phyloP scores from a whole-genome alignment of 805 yeast genomes.

The Barnettozyma salicaria region DNA sequence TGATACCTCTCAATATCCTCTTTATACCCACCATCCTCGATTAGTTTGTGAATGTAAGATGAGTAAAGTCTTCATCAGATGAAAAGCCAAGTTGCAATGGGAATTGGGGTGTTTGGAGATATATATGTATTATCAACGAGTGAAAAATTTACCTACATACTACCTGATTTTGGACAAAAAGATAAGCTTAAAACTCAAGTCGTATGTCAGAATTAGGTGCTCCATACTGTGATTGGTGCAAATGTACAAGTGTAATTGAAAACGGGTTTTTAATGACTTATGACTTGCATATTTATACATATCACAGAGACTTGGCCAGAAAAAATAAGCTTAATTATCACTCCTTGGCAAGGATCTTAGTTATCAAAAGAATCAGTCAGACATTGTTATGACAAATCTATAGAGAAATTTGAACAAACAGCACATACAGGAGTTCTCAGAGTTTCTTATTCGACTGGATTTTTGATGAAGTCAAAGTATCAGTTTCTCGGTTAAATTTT shows the following conservation, averaged over 20 bases:
- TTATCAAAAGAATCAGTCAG: background rate
- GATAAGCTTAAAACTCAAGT: too few species aligned
- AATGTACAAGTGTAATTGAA: too few species aligned
- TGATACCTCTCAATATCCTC: conserved; percentile 4
- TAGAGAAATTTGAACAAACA: too few species aligned
- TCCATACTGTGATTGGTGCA: too few species aligned
- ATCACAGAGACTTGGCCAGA: background rate
- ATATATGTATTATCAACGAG: too few species aligned
- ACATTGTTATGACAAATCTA: background rate
- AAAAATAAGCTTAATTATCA: background rate
- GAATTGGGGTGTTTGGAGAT: conserved; percentile 1
- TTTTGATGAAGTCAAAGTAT: too few species aligned
- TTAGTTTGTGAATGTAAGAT: background rate
- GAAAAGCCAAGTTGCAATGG: background rate
- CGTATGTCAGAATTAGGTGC: too few species aligned
- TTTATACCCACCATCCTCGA: conserved; percentile 9
- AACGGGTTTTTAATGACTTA: background rate
- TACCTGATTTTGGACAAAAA: too few species aligned
- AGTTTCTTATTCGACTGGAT: too few species aligned
- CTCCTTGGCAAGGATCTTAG: background rate
- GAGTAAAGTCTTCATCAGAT: background rate
- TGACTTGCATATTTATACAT: background rate
- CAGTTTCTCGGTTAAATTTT: too few species aligned
- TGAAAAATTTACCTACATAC: too few species aligned
- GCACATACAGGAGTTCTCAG: too few species aligned